Conservation (phyloP, 2,329 filamentous ascomycete genomes). For the Aspergillus udagawae region DNA sequence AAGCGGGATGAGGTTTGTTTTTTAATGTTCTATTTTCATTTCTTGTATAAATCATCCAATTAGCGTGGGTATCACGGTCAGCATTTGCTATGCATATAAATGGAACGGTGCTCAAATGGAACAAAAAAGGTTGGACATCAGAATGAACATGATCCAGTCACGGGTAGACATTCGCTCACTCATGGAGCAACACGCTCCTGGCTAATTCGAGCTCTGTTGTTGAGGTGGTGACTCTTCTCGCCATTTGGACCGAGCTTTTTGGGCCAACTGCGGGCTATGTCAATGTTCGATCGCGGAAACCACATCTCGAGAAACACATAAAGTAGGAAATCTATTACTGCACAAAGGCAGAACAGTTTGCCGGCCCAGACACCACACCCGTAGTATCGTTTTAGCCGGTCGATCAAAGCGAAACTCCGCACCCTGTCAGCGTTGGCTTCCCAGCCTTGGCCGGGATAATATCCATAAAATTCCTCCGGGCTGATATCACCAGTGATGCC, state of each 20-base stretch:
- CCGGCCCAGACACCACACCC: slow-evolving; percentile 98
- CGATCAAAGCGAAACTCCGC: slow-evolving; percentile 87
- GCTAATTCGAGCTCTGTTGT: not conserved
- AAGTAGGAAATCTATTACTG: slow-evolving; percentile 88
- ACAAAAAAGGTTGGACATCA: not conserved
- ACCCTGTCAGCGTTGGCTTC: slow-evolving; percentile 68
- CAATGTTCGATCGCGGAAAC: slow-evolving; percentile 80
- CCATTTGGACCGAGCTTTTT: slow-evolving; percentile 53
- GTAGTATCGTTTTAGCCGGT: slow-evolving; percentile 92
- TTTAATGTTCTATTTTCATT: not conserved
- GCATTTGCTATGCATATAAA: slow-evolving; percentile 1
- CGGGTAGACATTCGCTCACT: slow-evolving; percentile 1
- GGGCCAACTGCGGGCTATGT: slow-evolving; percentile 88
- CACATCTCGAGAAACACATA: slow-evolving; percentile 84
- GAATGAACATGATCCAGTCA: slow-evolving; percentile 1
- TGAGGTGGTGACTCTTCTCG: slow-evolving; percentile 2
- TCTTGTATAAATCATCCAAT: slow-evolving; percentile 2
- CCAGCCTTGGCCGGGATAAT: slow-evolving; percentile 65
- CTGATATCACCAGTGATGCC: slow-evolving; percentile 83
- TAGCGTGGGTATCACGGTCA: slow-evolving; percentile 6
- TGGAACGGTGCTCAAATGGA: not conserved
- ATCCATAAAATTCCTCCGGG: slow-evolving; percentile 84
- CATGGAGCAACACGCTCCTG: not conserved
- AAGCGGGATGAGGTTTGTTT: not conserved
- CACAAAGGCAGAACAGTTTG: slow-evolving; percentile 93